phyloP scores from a whole-genome alignment of 768 basidiomycete genomes.

The Rhizopogon rudus region DNA sequence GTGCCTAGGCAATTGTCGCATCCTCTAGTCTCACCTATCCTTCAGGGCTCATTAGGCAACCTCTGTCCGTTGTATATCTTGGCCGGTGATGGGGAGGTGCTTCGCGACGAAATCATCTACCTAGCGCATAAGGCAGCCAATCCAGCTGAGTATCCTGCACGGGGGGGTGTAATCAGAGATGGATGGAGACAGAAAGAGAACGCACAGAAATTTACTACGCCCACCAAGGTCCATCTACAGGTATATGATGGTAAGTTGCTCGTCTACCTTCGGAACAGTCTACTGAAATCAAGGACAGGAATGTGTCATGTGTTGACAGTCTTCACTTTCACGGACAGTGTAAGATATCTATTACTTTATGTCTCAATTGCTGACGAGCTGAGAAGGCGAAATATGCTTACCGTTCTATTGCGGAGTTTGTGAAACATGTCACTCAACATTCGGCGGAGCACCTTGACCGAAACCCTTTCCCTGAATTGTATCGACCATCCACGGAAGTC shows the following conservation, averaged over 20 bases:
- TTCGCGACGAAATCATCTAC: slow-evolving; percentile 76
- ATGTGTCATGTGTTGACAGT: slow-evolving; percentile 75
- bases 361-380: not conserved
- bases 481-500: slow-evolving; percentile 24
- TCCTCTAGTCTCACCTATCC: slow-evolving; percentile 67
- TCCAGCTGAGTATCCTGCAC: slow-evolving; percentile 58
- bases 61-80: slow-evolving; percentile 73
- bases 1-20: slow-evolving; percentile 49
- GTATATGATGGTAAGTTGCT: slow-evolving; percentile 58
- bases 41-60: slow-evolving; percentile 70
- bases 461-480: slow-evolving; percentile 45
- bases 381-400: slow-evolving; percentile 56
- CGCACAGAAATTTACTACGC: slow-evolving; percentile 41
- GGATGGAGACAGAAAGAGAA: slow-evolving; percentile 47
- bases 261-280: not conserved
- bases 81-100: slow-evolving; percentile 67
- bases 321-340: slow-evolving; percentile 60
- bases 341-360: slow-evolving; percentile 23
- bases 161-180: slow-evolving; percentile 45
- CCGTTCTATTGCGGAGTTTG: slow-evolving; percentile 51
- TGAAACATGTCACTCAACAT: slow-evolving; percentile 45
- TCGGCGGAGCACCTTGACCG: slow-evolving; percentile 30
- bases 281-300: slow-evolving; percentile 30
- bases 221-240: slow-evolving; percentile 69
- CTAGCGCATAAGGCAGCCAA: slow-evolving; percentile 77